These are phyloP conservation scores for Amphicarpaea edgeworthii DNA, from an alignment of 306 rosid genomes.

Conservation along the genomic window DNA sequence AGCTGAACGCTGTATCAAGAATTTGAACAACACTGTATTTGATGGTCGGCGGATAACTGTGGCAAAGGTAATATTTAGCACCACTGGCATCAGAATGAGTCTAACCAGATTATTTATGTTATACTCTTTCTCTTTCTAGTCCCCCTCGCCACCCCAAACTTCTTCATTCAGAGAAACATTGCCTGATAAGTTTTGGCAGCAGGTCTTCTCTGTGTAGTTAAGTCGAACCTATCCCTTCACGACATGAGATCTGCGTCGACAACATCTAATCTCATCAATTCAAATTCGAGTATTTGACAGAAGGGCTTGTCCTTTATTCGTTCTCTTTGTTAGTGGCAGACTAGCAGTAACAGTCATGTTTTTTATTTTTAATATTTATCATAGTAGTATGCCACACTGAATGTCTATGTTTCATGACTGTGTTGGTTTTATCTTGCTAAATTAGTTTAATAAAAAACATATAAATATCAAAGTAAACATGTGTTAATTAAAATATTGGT, in stretches of 20 bases:
- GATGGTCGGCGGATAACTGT: conserved; percentile 63
- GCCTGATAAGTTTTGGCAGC: conserved; percentile 11
- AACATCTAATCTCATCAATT: conserved; percentile 1
- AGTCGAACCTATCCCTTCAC: conserved; percentile 3
- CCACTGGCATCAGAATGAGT: conserved; percentile 13
- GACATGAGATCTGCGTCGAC: conserved; percentile 20
- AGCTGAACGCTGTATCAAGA: conserved; percentile 57
- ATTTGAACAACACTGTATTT: conserved; percentile 55
- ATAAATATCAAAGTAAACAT: not conserved
- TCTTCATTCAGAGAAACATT: conserved; percentile 1
- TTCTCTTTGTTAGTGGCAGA: not conserved
- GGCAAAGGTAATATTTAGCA: conserved; percentile 54
- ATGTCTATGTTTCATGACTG: conserved; percentile 38
- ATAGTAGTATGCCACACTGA: conserved; percentile 39
- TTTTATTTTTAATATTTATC: conserved; percentile 22
- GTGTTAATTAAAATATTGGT: not conserved
- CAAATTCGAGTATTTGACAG: not conserved
- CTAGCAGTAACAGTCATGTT: not conserved
- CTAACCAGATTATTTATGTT: conserved; percentile 6
- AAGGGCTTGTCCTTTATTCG: conserved; percentile 3
- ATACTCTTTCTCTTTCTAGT: not conserved
- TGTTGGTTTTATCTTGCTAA: conserved; percentile 40
- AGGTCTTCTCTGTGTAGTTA: not conserved
- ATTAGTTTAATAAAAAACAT: not conserved
- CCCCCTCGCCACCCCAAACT: not conserved